Conservation (phyloP, 1,284 basidiomycete species). For the Agroathelia rolfsii region DNA sequence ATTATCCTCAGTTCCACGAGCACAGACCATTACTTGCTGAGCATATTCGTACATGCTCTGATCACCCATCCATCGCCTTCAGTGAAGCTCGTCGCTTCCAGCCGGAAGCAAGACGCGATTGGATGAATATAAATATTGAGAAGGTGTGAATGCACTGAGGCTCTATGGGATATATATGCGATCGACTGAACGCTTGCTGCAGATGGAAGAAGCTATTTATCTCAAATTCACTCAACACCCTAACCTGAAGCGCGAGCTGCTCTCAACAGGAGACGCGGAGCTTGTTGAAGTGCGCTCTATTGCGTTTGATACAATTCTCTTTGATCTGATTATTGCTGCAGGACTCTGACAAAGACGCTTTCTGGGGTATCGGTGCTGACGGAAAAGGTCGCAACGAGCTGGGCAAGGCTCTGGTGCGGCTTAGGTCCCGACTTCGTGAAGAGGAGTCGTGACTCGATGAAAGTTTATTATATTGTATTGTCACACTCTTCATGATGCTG, state of each 20-base stretch:
- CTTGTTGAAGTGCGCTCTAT: slow-evolving; percentile 22
- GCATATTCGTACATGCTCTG: slow-evolving; percentile 27
- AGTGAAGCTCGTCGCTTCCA: slow-evolving; percentile 29
- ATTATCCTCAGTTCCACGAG: slow-evolving; percentile 20
- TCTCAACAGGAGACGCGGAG: slow-evolving; percentile 25
- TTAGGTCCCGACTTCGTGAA: slow-evolving; percentile 34
- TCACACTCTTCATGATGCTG: not conserved
- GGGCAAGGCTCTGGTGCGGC: slow-evolving; percentile 30
- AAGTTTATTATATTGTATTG: slow-evolving; percentile 1
- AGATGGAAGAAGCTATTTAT: slow-evolving; percentile 26
- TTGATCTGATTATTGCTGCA: slow-evolving; percentile 11
- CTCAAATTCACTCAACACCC: slow-evolving; percentile 26
- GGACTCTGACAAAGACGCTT: slow-evolving; percentile 30
- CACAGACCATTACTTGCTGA: slow-evolving; percentile 26
- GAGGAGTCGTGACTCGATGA: no score
- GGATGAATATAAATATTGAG: slow-evolving; percentile 23
- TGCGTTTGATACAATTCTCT: slow-evolving; percentile 5
- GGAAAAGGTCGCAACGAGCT: slow-evolving; percentile 31
- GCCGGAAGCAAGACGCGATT: slow-evolving; percentile 26
- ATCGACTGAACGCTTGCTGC: not conserved
- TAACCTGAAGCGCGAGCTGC: slow-evolving; percentile 22
- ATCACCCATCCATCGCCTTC: slow-evolving; percentile 24
- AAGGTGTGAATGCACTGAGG: slow-evolving; percentile 17
- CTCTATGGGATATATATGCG: not conserved
- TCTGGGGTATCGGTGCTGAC: slow-evolving; percentile 32